Percentiles rank a stretch among this genome's conserved stretches.
Conservation (phyloP, 2,329 filamentous ascomycete genomes). For the Alternaria panax region DNA sequence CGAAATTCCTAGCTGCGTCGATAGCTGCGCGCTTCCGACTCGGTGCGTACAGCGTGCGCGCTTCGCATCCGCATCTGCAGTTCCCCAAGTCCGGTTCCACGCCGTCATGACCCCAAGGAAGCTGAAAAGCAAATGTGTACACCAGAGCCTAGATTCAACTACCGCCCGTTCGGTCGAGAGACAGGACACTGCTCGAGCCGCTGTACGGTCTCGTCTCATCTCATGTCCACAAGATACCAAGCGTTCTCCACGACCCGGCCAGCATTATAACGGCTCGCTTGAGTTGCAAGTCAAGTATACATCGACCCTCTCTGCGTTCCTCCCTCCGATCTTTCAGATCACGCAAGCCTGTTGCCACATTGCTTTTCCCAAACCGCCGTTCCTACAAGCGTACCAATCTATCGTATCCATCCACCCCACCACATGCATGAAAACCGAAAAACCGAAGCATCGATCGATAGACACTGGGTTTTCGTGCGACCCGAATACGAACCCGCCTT, state of each 20-base stretch:
- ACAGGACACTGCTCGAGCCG: not conserved
- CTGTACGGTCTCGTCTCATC: not conserved
- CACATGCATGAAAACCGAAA: not conserved
- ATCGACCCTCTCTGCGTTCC: not conserved
- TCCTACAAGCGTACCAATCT: not conserved
- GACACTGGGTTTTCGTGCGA: not conserved
- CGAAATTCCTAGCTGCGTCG: not conserved
- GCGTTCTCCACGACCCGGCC: not conserved
- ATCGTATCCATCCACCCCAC: not conserved
- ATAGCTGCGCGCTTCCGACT: not conserved
- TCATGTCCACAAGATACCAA: not conserved
- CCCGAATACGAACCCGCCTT: not conserved
- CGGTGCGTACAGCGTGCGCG: not conserved
- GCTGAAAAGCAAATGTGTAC: slow-evolving; percentile 1
- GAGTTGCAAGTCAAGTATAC: not conserved
- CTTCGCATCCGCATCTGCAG: not conserved
- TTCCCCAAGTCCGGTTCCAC: not conserved
- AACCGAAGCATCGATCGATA: not conserved
- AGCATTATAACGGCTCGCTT: not conserved
- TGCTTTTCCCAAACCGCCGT: slow-evolving; percentile 1
- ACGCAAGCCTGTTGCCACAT: not conserved
- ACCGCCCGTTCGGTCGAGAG: not conserved
- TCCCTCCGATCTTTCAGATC: not conserved
- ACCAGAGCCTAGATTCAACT: not conserved
- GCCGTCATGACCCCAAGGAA: not conserved